These are phyloP conservation scores for Pythium apleroticum DNA, from an alignment of 352 stramenopile genomes.

Conservation along the genomic window DNA sequence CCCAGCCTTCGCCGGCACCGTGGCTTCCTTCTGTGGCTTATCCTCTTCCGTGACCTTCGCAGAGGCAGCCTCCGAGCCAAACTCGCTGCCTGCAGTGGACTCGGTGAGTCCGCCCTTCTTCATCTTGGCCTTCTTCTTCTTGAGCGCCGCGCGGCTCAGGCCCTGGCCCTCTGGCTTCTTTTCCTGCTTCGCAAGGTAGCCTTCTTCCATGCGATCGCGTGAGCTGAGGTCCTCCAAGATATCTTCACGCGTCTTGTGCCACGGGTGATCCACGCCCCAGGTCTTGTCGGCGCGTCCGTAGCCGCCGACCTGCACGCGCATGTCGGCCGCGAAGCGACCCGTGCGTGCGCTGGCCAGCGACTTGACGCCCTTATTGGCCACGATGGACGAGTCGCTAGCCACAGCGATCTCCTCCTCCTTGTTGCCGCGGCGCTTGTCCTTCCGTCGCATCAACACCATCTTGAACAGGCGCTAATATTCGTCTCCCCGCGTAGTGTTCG, in stretches of 20 bases:
- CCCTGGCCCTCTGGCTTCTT: conserved; percentile 42
- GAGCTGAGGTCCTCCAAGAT: conserved; percentile 47
- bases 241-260: conserved; percentile 62
- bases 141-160: conserved; percentile 70
- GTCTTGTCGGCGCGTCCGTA: conserved; percentile 80
- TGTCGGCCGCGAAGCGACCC: conserved; percentile 76
- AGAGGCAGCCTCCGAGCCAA: conserved; percentile 14
- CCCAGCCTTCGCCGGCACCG: conserved; percentile 11
- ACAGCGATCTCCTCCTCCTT: conserved; percentile 56
- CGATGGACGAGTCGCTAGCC: conserved; percentile 62
- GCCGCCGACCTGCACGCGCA: conserved; percentile 67
- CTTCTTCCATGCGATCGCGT: conserved; percentile 71
- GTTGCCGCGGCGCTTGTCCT: conserved; percentile 72
- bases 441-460: conserved; percentile 74
- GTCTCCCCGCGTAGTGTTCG: not conserved
- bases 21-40: conserved; percentile 29
- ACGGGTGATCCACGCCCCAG: conserved; percentile 77
- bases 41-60: conserved; percentile 5
- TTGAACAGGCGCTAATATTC: conserved; percentile 4
- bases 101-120: conserved; percentile 54
- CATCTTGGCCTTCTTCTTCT: conserved; percentile 76
- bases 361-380: conserved; percentile 64
- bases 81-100: conserved; percentile 19
- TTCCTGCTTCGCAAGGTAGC: conserved; percentile 38
- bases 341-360: conserved; percentile 50